Conservation (phyloP, 352 stramenopile genomes). For the Pythium graminicola region DNA sequence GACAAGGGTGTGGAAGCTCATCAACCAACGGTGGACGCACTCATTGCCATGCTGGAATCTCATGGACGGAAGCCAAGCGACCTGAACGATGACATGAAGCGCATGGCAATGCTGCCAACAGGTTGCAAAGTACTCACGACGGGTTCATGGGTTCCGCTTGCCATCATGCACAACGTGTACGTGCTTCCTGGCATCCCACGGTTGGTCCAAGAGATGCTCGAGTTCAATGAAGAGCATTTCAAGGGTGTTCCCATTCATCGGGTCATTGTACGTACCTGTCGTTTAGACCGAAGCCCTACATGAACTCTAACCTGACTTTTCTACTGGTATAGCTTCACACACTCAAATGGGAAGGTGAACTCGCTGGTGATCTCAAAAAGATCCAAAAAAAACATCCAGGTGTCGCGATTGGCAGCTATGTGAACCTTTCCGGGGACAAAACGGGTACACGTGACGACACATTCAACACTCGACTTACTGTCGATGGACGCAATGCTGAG, state of each 20-base stretch:
- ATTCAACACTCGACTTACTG: conserved; percentile 59
- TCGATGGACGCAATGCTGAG: conserved; percentile 44
- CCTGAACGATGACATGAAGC: conserved; percentile 67
- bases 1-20: conserved; percentile 50
- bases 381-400: conserved; percentile 62
- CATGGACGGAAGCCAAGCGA: conserved; percentile 20
- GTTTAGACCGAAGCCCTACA: too few species aligned
- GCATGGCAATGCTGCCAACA: conserved; percentile 69
- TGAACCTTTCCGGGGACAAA: conserved; percentile 70
- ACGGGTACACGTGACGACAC: conserved; percentile 42
- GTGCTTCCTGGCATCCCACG: conserved; percentile 75
- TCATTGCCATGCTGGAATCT: conserved; percentile 33
- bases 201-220: conserved; percentile 76
- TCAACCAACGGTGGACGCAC: conserved; percentile 45
- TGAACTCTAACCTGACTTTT: not conserved
- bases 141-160: conserved; percentile 57
- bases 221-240: conserved; percentile 72
- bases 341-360: conserved; percentile 55
- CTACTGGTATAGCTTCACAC: conserved; percentile 47
- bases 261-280: conserved; percentile 42
- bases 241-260: conserved; percentile 71
- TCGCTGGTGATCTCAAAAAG: conserved; percentile 50
- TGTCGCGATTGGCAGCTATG: conserved; percentile 79
- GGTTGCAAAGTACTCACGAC: conserved; percentile 54
- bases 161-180: conserved; percentile 74